These are phyloP conservation scores for Suillus discolor DNA, from an alignment of 768 basidiomycete species.

Conservation along the genomic window DNA sequence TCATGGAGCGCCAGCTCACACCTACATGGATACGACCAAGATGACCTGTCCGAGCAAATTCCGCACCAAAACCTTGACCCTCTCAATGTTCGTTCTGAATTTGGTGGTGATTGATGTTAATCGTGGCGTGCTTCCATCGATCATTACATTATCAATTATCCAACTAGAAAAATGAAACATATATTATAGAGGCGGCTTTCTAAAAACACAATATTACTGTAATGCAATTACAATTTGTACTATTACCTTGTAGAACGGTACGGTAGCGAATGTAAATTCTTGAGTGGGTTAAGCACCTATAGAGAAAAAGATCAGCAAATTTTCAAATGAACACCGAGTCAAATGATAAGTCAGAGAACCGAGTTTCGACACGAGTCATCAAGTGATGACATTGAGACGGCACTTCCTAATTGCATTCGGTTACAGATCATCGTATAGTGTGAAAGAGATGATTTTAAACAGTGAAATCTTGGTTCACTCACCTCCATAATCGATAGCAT, in stretches of 20 bases:
- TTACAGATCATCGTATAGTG: conserved; percentile 29
- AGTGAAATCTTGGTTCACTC: conserved; percentile 11
- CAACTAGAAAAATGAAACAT: too few species aligned
- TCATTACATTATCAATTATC: too few species aligned
- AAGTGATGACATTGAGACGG: conserved; percentile 32
- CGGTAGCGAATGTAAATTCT: not conserved
- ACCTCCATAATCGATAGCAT: conserved; percentile 16
- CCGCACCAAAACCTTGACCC: too few species aligned
- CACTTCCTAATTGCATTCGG: conserved; percentile 41
- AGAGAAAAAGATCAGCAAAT: not conserved
- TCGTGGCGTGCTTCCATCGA: too few species aligned
- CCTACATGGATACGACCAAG: too few species aligned
- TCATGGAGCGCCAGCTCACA: conserved; percentile 63
- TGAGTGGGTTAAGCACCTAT: not conserved
- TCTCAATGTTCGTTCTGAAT: too few species aligned
- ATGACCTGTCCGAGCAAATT: too few species aligned
- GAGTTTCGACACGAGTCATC: conserved; percentile 35
- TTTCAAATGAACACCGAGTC: not conserved
- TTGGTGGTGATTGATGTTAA: too few species aligned
- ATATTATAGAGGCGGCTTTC: not conserved
- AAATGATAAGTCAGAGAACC: conserved; percentile 32
- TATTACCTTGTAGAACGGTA: conserved; percentile 1
- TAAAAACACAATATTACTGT: conserved; percentile 8
- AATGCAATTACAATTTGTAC: conserved; percentile 2
- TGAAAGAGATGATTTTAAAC: not conserved